phyloP scores from a whole-genome alignment of 805 yeast genomes.

The Schizosaccharomyces osmophilus region DNA sequence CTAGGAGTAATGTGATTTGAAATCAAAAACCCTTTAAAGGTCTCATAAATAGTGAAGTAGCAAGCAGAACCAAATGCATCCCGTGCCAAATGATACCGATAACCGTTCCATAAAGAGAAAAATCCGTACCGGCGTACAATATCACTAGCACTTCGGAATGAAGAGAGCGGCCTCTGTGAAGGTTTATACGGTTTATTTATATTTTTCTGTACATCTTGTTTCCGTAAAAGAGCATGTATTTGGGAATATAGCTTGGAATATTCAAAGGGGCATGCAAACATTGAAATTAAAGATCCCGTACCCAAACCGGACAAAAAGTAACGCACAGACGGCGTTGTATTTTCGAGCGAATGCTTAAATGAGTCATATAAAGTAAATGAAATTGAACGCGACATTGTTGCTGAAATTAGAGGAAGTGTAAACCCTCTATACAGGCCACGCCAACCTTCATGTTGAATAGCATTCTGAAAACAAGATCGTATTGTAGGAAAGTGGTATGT shows the following conservation, averaged over 20 bases:
- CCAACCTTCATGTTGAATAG: slow-evolving; percentile 37
- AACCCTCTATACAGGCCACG: slow-evolving; percentile 50
- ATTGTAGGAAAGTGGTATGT: slow-evolving; percentile 39
- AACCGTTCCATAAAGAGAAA: slow-evolving; percentile 26
- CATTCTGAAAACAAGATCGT: slow-evolving; percentile 30
- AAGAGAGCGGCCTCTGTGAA: slow-evolving; percentile 11
- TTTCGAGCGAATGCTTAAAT: slow-evolving; percentile 1
- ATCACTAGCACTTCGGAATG: slow-evolving; percentile 25
- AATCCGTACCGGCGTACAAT: slow-evolving; percentile 37
- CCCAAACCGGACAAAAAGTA: slow-evolving; percentile 28
- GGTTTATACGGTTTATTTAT: neutral
- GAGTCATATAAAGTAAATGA: slow-evolving; percentile 34
- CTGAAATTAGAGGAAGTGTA: slow-evolving; percentile 9
- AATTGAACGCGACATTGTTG: slow-evolving; percentile 29
- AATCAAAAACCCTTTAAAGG: slow-evolving; percentile 24
- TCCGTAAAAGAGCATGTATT: slow-evolving; percentile 23
- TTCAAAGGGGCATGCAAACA: slow-evolving; percentile 62
- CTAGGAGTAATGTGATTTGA: slow-evolving; percentile 16
- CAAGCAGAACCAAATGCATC: slow-evolving; percentile 50
- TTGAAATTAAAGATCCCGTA: slow-evolving; percentile 30
- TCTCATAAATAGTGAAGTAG: slow-evolving; percentile 54
- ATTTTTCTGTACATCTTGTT: slow-evolving; percentile 4
- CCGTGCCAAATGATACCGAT: slow-evolving; percentile 26
- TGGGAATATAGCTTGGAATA: slow-evolving; percentile 64
- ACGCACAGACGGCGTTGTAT: neutral